Base-by-base conservation (phyloP, 176 grass and related monocot species). In the Puccinellia tenuiflora region DNA sequence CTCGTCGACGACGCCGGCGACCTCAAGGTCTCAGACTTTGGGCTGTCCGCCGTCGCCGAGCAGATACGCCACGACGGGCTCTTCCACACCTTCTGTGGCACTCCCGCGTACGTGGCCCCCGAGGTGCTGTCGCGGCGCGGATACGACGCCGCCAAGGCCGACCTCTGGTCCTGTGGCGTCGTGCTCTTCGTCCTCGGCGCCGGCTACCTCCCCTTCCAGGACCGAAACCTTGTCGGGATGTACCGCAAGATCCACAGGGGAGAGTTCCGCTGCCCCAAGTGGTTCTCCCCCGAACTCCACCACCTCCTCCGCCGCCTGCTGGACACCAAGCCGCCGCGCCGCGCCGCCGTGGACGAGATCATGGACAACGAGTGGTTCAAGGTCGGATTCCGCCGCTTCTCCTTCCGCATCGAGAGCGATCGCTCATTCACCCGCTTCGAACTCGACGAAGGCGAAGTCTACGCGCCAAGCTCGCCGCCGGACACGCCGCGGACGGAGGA, bases 81-180 rank as follows among this genome's bases (percentile, higher is more conserved):
- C 14, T 91, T 99, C 84, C 96, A 99, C 87, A 99, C 96, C 56
- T 99, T 99, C 85, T 99, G 96, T 53, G 96, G 96, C 63, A 99
- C 96, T 2, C 96, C 96, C 18, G 96, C 96, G 1, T 99, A 99
- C 78, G 93, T 99, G 2, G 96, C 96, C 17, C 96, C 96, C 26
- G 96, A 99, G 87, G 91, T 99, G 18, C 93, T 99, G 13, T 87
- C 91, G 11, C 86, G 93, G 7, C 77, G 83, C 10, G 93, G 96
- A 0, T 99, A 99, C 40, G 93, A 92, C 84, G 93, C 93, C 16
- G 87, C 91, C 9, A 92, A 89, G 79, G 96, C 89, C 0, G 93
- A 96, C 73, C 83, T 96, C 26, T 99, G 96, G 96, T 99, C 96
- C 1, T 99, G 96, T 69, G 93, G 97, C 70, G 88, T 99, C 69